Evolutionary conservation across 164 flowering plant species (phyloP), one percentile per base, ranked within the genome.

Genomic region (Warburgia ugandensis): DNA sequence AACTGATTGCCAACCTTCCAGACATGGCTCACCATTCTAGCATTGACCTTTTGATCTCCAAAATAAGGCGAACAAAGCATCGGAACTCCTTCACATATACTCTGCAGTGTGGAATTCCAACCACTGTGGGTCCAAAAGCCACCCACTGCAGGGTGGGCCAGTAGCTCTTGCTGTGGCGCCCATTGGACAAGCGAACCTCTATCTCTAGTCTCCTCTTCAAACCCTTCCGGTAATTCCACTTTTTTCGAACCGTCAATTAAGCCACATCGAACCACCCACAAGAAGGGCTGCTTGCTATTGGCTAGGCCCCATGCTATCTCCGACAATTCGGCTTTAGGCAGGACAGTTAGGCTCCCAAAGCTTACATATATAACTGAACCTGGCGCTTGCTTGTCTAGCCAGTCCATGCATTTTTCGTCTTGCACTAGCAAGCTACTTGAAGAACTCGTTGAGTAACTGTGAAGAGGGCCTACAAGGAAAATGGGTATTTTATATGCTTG

Each of bases 291-390:
- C 19, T 48, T 49, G 10, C 65, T 61, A 36, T 61, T 54, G 14
- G 52, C 64, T 31, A 73, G 35, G 0, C 73, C 76, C 71, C 62
- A 60, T 32, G 68, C 69, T 23, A 67, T 44, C 51, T 72, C 76
- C 33, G 30, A 4, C 1, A 72, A 47, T 2, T 68, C 58, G 0
- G 29, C 5, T 30, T 54, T 50, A 8, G 16, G 33, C 1, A 70
- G 26, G 11, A 46, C 21, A 3, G 62, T 68, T 14, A 82, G 78
- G 54, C 90, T 87, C 21, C 94, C 94, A 59, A 82, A 84, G 1
- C 86, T 81, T 1, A 84, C 60, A 56, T 84, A 84, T 11, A 84
- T n/a, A 0, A 81, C 85, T 0, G 85, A 77, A 6, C 59, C 19
- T 0, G 58, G 52, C 1, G 51, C 52, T 27, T 83, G 86, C 14